phyloP scores from a whole-genome alignment of 768 basidiomycete species.

The Postia placenta region DNA sequence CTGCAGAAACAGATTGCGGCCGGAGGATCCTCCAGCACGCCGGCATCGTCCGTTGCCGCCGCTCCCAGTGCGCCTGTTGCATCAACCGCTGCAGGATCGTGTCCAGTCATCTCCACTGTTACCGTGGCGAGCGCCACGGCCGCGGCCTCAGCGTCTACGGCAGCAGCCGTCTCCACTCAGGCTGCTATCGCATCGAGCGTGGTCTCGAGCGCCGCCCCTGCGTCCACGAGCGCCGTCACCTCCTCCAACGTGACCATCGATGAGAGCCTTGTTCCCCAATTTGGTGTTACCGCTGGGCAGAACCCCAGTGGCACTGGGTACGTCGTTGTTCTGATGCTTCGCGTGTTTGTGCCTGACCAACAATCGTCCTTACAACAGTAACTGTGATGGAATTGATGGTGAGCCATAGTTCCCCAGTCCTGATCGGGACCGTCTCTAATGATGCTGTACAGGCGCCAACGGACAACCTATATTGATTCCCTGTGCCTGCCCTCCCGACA shows the following conservation, averaged over 20 bases:
- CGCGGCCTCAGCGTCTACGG: neutral
- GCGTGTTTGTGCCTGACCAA: neutral
- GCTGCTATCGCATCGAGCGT: constrained; percentile 5
- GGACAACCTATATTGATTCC: constrained; percentile 34
- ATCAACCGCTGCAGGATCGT: neutral
- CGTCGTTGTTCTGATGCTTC: neutral
- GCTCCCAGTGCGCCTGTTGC: neutral
- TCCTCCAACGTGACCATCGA: constrained; percentile 15
- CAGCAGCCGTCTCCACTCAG: neutral
- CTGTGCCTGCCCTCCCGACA: constrained; percentile 34
- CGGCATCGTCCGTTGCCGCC: constrained; percentile 6
- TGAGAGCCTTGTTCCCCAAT: constrained; percentile 18
- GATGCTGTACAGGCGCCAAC: constrained; percentile 13
- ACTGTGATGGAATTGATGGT: constrained; percentile 31
- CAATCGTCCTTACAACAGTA: constrained; percentile 10
- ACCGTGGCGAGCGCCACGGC: constrained; percentile 3
- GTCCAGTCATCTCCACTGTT: no score
- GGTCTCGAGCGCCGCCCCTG: constrained; percentile 5
- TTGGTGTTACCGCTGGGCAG: constrained; percentile 13
- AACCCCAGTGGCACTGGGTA: constrained; percentile 18
- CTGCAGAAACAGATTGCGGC: constrained; percentile 15
- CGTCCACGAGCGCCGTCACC: constrained; percentile 1
- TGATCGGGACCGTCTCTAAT: neutral
- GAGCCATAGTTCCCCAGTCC: neutral
- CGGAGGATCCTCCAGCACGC: constrained; percentile 2